Evolutionary conservation across 495 filamentous ascomycete species (phyloP), one percentile per base, ranked within the genome.

Genomic region (Annulohypoxylon maeteangense): DNA sequence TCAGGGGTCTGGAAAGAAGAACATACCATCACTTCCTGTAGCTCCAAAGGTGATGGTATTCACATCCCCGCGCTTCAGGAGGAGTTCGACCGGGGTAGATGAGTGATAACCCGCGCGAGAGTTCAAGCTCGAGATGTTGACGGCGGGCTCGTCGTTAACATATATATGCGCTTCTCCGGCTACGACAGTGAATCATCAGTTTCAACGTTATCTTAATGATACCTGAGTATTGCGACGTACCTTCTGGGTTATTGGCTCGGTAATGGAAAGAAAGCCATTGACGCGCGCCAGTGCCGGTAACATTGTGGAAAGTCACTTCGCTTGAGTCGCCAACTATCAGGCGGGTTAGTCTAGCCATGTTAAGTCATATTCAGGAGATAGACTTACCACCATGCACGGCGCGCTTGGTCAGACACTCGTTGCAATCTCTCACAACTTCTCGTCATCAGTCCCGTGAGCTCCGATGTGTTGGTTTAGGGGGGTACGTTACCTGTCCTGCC

Each of bases 211-310:
- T 57, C 38, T 22, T 27, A 50, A 14, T 40, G n/a, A 47, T 22
- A 32, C 23, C 25, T 56, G 12, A 14, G 16, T 38, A 55, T 36
- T 11, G 4, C n/a, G 18, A 32, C 67, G 51, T 76, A 80, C 78
- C 76, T 36, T 76, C 64, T 10, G 71, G 73, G 34, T 75, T 74
- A 22, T 75, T 75, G 22, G 79, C 75, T 7, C 54, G 71, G 64
- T 83, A 83, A 57, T 81, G 78, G 65, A 83, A 70, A 38, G 81
- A 78, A 22, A 83, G 65, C 81, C 81, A 83, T 32, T 82, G 78
- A 6, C 70, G 58, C 10, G 67, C 68, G 38, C 81, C 81, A 6
- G 75, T 76, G 12, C 79, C 80, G 14, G 79, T 81, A 34, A 83
- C 73, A 65, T 83, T 82, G 7, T 67, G 74, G 65, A 83, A 83